These are phyloP conservation scores for Diplodia sapinea DNA, from an alignment of 2,329 filamentous ascomycete genomes.

Conservation along the genomic window DNA sequence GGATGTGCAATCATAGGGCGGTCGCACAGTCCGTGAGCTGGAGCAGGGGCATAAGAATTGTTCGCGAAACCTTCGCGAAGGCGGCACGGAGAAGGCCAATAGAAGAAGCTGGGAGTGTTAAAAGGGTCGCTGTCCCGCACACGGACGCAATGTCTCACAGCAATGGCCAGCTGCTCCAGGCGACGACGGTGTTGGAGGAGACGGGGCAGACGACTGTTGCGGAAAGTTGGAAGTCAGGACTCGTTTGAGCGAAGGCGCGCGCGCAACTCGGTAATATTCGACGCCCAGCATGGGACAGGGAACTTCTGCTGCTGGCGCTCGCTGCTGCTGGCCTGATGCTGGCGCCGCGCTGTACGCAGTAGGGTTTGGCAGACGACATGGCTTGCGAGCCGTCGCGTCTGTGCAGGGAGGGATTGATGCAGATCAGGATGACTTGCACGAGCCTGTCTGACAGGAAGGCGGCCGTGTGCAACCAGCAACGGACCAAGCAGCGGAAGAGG, in stretches of 20 bases:
- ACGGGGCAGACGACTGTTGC: conserved; percentile 18
- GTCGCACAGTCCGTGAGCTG: conserved; percentile 16
- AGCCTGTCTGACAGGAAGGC: conserved; percentile 12
- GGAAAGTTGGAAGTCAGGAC: conserved; percentile 27
- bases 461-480: conserved; percentile 9
- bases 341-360: neutral
- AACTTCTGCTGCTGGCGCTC: neutral
- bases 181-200: conserved; percentile 22
- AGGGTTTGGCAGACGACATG: conserved; percentile 14
- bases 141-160: conserved; percentile 24
- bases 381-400: conserved; percentile 23
- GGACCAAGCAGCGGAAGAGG: conserved; percentile 6
- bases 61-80: conserved; percentile 28
- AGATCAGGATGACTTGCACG: conserved; percentile 31
- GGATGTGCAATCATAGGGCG: conserved; percentile 10
- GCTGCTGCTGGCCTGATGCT: neutral
- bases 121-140: conserved; percentile 19
- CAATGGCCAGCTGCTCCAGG: conserved; percentile 22
- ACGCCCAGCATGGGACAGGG: conserved; percentile 17
- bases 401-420: conserved; percentile 29
- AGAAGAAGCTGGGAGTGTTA: conserved; percentile 1
- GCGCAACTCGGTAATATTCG: conserved; percentile 27
- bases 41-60: conserved; percentile 16
- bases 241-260: conserved; percentile 24
- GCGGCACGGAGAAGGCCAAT: conserved; percentile 14